Percentiles rank a stretch among this genome's conserved stretches.
phyloP scores from a whole-genome alignment of 2,329 filamentous ascomycete genomes.

The Ascochyta rabiei region DNA sequence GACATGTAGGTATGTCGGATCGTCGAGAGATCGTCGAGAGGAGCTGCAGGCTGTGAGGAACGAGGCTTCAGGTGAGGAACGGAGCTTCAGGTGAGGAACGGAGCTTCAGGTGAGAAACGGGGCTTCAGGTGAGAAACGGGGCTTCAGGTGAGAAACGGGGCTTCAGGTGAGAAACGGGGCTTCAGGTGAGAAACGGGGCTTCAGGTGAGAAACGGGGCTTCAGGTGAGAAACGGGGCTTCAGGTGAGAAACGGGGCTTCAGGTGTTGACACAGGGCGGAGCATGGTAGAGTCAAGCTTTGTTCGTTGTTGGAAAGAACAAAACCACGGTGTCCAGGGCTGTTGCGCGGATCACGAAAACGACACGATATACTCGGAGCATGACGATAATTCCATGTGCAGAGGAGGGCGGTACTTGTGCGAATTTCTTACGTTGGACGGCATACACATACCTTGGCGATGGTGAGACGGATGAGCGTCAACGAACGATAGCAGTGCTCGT shows the following conservation, averaged over 20 bases:
- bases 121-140: no score
- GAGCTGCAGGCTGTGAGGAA: background rate
- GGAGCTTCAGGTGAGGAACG: no score
- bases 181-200: no score
- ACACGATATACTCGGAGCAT: background rate
- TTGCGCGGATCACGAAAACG: background rate
- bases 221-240: no score
- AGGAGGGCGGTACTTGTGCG: background rate
- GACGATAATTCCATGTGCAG: background rate
- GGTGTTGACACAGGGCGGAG: no score
- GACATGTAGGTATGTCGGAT: constrained; percentile 45
- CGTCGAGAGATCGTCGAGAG: no score
- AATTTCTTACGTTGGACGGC: background rate
- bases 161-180: no score
- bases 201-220: no score
- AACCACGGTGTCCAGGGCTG: background rate
- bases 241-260: no score
- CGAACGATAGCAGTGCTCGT: no score
- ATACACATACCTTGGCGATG: background rate
- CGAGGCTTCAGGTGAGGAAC: background rate
- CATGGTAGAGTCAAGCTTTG: background rate
- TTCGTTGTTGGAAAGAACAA: background rate
- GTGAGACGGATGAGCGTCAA: background rate
- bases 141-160: no score
- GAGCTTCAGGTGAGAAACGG: no score